A percentile compares a stretch with the other conserved stretches of the same genome.
Evolutionary conservation across 306 rosid genomes (phyloP).

Genomic region (Cyamopsis tetragonoloba): DNA sequence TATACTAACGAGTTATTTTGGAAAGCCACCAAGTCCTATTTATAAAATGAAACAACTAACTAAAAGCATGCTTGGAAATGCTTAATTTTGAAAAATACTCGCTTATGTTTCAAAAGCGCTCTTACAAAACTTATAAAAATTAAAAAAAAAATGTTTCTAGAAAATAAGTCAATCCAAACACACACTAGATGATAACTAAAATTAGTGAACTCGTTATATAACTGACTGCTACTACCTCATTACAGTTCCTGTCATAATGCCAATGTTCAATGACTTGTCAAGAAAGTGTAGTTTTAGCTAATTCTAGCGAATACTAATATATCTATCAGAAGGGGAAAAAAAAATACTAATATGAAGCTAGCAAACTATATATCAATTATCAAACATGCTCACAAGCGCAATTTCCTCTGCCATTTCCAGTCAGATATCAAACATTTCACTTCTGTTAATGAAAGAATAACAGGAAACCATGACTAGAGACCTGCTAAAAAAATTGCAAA

Average conservation of each 20-base stretch:
- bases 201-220: neutral
- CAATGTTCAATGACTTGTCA: neutral
- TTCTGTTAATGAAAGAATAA: conserved; percentile 1
- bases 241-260: neutral
- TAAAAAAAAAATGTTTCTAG: too few species aligned
- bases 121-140: too few species aligned
- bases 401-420: neutral
- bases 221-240: neutral
- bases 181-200: neutral
- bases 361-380: neutral
- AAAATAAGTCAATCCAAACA: too few species aligned
- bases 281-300: neutral
- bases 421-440: neutral
- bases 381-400: neutral
- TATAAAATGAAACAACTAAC: neutral
- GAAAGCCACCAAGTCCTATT: neutral
- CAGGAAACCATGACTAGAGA: neutral
- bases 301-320: neutral
- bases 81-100: too few species aligned
- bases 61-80: too few species aligned
- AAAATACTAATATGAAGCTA: neutral
- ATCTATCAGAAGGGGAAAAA: too few species aligned
- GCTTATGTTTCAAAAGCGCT: too few species aligned
- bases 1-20: neutral
- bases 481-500: neutral